Evolutionary conservation across 768 basidiomycete species (phyloP).

Genomic region (Solioccasus polychromus): DNA sequence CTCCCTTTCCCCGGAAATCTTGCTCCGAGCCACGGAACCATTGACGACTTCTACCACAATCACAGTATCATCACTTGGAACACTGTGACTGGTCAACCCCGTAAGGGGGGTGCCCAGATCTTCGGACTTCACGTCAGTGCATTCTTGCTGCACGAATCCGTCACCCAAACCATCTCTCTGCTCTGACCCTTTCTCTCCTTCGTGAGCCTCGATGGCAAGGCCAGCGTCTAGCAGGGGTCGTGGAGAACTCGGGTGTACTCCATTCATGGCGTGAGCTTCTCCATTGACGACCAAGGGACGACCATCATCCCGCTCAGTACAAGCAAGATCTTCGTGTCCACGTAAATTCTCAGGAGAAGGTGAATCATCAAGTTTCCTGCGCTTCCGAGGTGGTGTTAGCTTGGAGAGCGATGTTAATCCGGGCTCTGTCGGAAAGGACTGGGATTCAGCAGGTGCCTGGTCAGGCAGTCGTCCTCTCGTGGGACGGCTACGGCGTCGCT

Average conservation of each 20-base stretch:
- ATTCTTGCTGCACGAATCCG: conserved; percentile 8
- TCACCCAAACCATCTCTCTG: not conserved
- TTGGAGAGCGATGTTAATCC: conserved; percentile 14
- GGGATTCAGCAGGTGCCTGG: not conserved
- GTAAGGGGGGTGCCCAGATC: conserved; percentile 52
- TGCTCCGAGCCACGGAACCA: conserved; percentile 28
- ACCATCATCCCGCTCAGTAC: conserved; percentile 3
- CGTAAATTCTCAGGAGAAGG: conserved; percentile 26
- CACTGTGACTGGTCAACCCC: conserved; percentile 48
- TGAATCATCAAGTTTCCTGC: conserved; percentile 42
- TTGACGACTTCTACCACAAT: conserved; percentile 34
- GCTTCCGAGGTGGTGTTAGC: conserved; percentile 39
- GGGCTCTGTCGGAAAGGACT: conserved; percentile 6
- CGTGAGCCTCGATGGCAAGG: not conserved
- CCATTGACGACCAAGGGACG: conserved; percentile 12
- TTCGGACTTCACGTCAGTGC: conserved; percentile 47
- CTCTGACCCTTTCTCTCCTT: not conserved
- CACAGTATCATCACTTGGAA: conserved; percentile 58
- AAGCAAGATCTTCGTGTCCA: conserved; percentile 5
- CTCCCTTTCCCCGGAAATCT: conserved; percentile 21
- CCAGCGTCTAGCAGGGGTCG: not conserved
- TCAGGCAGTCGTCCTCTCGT: conserved; percentile 24
- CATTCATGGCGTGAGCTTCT: conserved; percentile 16
- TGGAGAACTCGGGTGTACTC: conserved; percentile 3
- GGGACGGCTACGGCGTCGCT: conserved; percentile 35